These are phyloP conservation scores for Aspergillus sparsus DNA, from an alignment of 495 filamentous ascomycete species.

Conservation along the genomic window DNA sequence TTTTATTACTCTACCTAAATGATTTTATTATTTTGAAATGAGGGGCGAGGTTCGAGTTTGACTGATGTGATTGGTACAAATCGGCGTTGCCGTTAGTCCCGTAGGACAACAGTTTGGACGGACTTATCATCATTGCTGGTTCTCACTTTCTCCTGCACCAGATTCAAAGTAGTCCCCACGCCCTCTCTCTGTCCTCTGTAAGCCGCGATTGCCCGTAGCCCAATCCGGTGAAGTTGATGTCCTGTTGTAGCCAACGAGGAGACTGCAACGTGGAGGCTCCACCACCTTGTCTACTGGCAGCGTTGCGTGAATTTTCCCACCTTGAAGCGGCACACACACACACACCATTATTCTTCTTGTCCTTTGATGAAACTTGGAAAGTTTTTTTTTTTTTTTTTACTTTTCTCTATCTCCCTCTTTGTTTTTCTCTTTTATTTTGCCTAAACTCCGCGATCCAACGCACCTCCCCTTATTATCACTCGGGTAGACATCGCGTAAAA, in stretches of 20 bases:
- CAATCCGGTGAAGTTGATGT: constrained; percentile 16
- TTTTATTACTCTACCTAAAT: neutral
- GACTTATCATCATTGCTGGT: constrained; percentile 8
- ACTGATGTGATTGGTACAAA: constrained; percentile 1
- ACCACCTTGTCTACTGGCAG: neutral
- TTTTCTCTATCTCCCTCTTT: no score
- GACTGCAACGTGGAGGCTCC: constrained; percentile 18
- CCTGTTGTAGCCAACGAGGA: neutral
- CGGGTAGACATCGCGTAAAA: no score
- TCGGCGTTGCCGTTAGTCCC: neutral
- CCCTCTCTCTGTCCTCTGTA: neutral
- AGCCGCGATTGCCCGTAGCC: constrained; percentile 15
- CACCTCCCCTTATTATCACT: no score
- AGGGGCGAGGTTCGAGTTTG: neutral
- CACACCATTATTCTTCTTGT: neutral
- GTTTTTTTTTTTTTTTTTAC: no score
- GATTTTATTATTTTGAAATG: neutral
- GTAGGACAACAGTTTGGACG: neutral
- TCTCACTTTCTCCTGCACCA: neutral
- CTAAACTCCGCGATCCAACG: no score
- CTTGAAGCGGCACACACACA: neutral
- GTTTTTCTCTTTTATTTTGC: no score
- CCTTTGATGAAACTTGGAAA: neutral
- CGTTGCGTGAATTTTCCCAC: constrained; percentile 14
- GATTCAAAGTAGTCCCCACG: neutral